Evolutionary conservation across 345 rosid species (phyloP).

Genomic region (Alliaria petiolata): DNA sequence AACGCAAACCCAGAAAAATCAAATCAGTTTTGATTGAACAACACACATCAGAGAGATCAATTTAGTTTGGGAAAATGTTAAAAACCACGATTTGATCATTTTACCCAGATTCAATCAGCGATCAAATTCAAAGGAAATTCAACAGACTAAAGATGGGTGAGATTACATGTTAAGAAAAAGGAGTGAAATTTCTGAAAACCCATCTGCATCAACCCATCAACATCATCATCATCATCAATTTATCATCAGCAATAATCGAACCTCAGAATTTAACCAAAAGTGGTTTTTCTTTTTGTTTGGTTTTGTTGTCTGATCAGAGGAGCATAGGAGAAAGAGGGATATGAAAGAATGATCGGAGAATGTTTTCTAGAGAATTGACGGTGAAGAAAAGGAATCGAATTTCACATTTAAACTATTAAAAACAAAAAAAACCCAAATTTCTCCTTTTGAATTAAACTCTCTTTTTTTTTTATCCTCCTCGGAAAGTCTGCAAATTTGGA

Average conservation of each 20-base stretch:
- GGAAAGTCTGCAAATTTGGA: slow-evolving; percentile 25
- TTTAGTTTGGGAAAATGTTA: not conserved
- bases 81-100: slow-evolving; percentile 31
- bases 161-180: slow-evolving; percentile 40
- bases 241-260: slow-evolving; percentile 24
- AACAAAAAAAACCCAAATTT: not conserved
- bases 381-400: slow-evolving; percentile 12
- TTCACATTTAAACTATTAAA: not conserved
- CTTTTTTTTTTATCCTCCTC: not conserved
- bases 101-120: slow-evolving; percentile 18
- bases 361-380: slow-evolving; percentile 22
- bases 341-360: slow-evolving; percentile 21
- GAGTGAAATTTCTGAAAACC: slow-evolving; percentile 39
- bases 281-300: not conserved
- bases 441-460: too few species aligned
- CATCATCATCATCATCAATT: slow-evolving; percentile 23
- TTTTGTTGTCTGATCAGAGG: slow-evolving; percentile 29
- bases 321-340: slow-evolving; percentile 11
- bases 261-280: slow-evolving; percentile 28
- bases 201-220: slow-evolving; percentile 45
- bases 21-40: slow-evolving; percentile 5
- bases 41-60: slow-evolving; percentile 6
- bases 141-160: not conserved
- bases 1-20: slow-evolving; percentile 24
- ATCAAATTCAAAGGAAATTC: not conserved